phyloP scores from a whole-genome alignment of 228 moss, liverwort and hornwort species.

The Sphagnum fallax region DNA sequence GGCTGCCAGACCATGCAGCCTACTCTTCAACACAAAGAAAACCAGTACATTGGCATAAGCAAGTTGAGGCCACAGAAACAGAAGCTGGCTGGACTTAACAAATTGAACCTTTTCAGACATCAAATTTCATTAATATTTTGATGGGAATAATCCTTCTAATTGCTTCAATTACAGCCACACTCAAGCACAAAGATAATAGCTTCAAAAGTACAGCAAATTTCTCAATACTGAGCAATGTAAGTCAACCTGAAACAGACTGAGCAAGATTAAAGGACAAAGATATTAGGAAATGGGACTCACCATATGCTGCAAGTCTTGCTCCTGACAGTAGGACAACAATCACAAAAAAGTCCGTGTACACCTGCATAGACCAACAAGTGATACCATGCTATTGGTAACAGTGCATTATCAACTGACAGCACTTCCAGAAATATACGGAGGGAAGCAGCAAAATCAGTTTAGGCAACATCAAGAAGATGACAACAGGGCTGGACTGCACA shows the following conservation, averaged over 20 bases:
- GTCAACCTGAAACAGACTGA: neutral
- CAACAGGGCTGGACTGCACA: neutral
- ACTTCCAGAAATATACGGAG: neutral
- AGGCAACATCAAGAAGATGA: neutral
- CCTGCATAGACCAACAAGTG: slow-evolving; percentile 26
- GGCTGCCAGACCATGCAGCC: too few species aligned
- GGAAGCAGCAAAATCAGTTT: neutral
- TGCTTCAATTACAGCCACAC: too few species aligned
- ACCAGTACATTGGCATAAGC: too few species aligned
- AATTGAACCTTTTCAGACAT: too few species aligned
- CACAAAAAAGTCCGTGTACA: slow-evolving; percentile 72
- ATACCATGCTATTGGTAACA: neutral
- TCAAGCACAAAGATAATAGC: neutral
- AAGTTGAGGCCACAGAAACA: too few species aligned
- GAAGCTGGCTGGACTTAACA: too few species aligned
- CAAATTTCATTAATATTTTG: too few species aligned
- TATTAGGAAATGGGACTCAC: slow-evolving; percentile 21
- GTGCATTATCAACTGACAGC: too few species aligned
- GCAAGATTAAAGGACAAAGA: neutral
- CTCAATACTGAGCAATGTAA: neutral
- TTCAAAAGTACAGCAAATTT: neutral
- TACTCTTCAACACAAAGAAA: too few species aligned
- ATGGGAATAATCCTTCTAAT: too few species aligned
- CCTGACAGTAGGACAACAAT: slow-evolving; percentile 57
- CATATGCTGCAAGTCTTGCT: slow-evolving; percentile 76